A percentile compares a stretch with the other conserved stretches of the same genome.
phyloP scores from a whole-genome alignment of 176 grass and related monocot species.

The Eleusine coracana region DNA sequence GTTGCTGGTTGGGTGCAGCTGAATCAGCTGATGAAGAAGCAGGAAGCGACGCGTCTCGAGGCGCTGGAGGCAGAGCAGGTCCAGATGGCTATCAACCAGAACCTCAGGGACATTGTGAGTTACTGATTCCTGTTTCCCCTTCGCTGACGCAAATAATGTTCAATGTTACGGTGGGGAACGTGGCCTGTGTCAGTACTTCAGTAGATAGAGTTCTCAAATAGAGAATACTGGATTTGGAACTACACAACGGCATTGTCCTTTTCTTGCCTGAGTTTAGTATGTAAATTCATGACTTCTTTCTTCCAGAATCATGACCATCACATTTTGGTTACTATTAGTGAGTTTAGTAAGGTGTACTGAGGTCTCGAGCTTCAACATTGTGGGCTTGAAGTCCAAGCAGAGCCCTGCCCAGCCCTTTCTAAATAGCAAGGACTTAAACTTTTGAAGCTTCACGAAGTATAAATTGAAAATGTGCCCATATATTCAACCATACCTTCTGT shows the following conservation, averaged over 20 bases:
- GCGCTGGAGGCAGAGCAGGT: constrained; percentile 63
- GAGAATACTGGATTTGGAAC: not conserved
- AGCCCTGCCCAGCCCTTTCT: not conserved
- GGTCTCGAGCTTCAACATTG: not conserved
- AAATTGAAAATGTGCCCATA: constrained; percentile 6
- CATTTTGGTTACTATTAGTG: not conserved
- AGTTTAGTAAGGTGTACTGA: not conserved
- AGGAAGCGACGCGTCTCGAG: constrained; percentile 70
- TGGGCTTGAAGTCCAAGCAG: constrained; percentile 15
- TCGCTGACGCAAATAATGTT: constrained; percentile 18
- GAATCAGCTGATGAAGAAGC: constrained; percentile 79
- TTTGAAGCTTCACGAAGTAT: not conserved
- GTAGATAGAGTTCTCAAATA: not conserved
- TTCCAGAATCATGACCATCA: constrained; percentile 17
- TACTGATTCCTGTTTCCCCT: not conserved
- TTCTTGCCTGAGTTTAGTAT: not conserved
- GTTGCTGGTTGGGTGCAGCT: constrained; percentile 52
- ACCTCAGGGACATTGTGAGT: constrained; percentile 62
- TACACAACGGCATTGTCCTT: not conserved
- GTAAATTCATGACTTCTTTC: not conserved
- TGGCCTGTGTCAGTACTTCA: not conserved
- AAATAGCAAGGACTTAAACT: constrained; percentile 6
- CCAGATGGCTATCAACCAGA: constrained; percentile 46
- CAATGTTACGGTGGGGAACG: not conserved
- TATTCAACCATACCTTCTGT: not conserved